Percentiles rank a stretch among this genome's conserved stretches.
phyloP scores from a whole-genome alignment of 331 rosid species.

The Malus hybrid region DNA sequence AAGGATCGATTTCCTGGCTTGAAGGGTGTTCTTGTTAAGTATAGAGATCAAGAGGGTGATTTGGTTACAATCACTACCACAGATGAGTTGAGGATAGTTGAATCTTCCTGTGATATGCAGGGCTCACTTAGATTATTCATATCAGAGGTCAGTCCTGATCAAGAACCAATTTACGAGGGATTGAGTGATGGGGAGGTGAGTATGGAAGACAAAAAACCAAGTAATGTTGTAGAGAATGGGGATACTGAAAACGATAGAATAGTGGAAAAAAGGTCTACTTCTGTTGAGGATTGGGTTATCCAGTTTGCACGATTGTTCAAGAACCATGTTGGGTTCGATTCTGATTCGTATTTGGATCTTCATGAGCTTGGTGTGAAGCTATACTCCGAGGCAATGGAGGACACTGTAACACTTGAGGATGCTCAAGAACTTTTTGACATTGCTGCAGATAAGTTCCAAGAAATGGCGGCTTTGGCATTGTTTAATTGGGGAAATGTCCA shows the following conservation, averaged over 20 bases:
- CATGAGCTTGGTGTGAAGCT: slow-evolving; percentile 88
- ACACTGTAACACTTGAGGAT: slow-evolving; percentile 43
- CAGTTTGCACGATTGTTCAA: slow-evolving; percentile 91
- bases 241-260: slow-evolving; percentile 25
- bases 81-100: slow-evolving; percentile 67
- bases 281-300: slow-evolving; percentile 80
- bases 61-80: slow-evolving; percentile 76
- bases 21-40: slow-evolving; percentile 81
- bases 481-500: slow-evolving; percentile 95
- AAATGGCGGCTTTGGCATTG: slow-evolving; percentile 87
- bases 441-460: slow-evolving; percentile 80
- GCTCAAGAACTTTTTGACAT: slow-evolving; percentile 82
- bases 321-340: slow-evolving; percentile 87
- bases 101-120: slow-evolving; percentile 39
- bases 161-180: slow-evolving; percentile 63
- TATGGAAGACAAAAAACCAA: slow-evolving; percentile 2
- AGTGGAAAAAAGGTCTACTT: slow-evolving; percentile 18
- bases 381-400: slow-evolving; percentile 87
- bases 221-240: slow-evolving; percentile 33
- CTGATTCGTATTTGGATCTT: slow-evolving; percentile 30
- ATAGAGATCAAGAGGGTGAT: slow-evolving; percentile 86
- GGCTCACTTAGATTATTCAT: slow-evolving; percentile 64
- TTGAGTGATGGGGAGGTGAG: slow-evolving; percentile 14
- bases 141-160: slow-evolving; percentile 47
- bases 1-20: slow-evolving; percentile 67